Percentiles rank a stretch among this genome's conserved stretches.
Evolutionary conservation across 208 protist genomes (phyloP).

Genomic region (Porcisia hertigi): DNA sequence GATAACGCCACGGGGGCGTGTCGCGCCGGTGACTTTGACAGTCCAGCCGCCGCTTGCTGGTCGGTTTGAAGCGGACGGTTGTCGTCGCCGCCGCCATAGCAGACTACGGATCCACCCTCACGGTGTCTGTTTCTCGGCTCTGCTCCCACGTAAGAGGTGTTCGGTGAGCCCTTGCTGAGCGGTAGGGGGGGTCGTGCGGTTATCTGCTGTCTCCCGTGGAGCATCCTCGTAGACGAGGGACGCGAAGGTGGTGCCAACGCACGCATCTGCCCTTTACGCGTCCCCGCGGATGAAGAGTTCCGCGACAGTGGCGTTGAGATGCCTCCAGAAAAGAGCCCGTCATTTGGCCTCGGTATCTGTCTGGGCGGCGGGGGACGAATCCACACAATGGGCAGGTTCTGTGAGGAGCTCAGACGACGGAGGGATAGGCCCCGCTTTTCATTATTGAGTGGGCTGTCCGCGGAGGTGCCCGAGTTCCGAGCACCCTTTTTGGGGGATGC

Average conservation of each 20-base stretch:
- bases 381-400: slow-evolving; percentile 1
- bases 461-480: neutral
- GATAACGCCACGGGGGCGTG: neutral
- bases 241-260: neutral
- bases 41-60: neutral
- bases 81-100: neutral
- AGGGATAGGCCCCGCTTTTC: neutral
- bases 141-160: too few relatives aligned
- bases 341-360: neutral
- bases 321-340: too few relatives aligned
- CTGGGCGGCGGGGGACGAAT: neutral
- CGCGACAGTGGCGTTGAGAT: neutral
- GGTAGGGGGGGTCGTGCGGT: neutral
- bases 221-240: neutral
- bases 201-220: neutral
- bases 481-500: neutral
- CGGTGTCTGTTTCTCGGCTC: neutral
- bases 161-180: neutral
- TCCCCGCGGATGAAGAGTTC: neutral
- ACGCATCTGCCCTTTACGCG: neutral
- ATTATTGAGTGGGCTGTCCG: neutral
- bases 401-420: slow-evolving; percentile 8
- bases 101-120: neutral
- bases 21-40: neutral
- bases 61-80: neutral